Conservation (phyloP, 2,329 filamentous ascomycete species). For the Cordyceps sp. region DNA sequence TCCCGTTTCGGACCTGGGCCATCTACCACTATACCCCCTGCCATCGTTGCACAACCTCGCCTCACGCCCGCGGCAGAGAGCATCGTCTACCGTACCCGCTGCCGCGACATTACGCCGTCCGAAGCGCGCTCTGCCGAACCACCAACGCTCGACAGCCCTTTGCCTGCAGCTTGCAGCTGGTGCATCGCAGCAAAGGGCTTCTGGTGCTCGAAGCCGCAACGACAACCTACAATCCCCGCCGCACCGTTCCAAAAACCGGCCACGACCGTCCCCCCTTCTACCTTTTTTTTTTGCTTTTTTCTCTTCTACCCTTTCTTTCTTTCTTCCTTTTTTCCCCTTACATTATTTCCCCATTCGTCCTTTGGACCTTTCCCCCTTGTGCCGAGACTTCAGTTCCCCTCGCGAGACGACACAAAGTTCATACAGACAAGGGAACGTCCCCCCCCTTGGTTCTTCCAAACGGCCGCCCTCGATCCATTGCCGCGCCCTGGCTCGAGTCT, state of each 20-base stretch:
- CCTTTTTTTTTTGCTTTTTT: not conserved
- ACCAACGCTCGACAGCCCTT: not conserved
- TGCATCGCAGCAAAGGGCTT: not conserved
- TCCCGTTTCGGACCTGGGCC: no score
- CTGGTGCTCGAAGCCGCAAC: not conserved
- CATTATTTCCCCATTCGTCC: not conserved
- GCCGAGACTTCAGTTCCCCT: no score
- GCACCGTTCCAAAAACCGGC: no score
- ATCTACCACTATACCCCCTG: no score
- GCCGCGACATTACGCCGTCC: not conserved
- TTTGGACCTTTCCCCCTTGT: not conserved
- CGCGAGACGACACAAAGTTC: no score
- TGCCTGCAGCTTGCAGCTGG: slow-evolving; percentile 1
- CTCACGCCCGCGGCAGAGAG: slow-evolving; percentile 1
- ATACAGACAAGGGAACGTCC: no score
- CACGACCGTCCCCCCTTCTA: not conserved
- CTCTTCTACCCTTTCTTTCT: not conserved
- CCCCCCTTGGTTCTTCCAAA: not conserved
- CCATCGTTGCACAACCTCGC: not conserved
- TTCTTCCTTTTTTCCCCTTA: not conserved
- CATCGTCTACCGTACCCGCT: not conserved
- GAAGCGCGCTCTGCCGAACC: no score
- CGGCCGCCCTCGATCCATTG: not conserved
- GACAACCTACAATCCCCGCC: no score
- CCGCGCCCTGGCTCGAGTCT: slow-evolving; percentile 5